Evolutionary conservation across 495 filamentous ascomycete genomes (phyloP).

Genomic region (Hyaloscypha variabilis): DNA sequence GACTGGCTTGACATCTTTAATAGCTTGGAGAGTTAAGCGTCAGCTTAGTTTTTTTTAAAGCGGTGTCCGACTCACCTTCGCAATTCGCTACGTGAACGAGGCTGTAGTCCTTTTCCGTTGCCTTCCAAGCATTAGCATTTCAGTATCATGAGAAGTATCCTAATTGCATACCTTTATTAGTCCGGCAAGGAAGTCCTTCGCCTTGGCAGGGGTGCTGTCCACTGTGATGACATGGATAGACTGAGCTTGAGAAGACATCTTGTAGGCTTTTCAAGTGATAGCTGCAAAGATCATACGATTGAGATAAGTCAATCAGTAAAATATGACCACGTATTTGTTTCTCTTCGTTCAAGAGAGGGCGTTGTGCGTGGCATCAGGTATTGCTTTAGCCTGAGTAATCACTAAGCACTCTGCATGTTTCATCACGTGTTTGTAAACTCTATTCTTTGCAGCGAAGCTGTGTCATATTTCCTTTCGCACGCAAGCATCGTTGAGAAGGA

Average conservation of each 20-base stretch:
- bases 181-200: neutral
- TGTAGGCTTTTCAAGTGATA: neutral
- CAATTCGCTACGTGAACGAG: slow-evolving; percentile 20
- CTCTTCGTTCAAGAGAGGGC: neutral
- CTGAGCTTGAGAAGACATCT: slow-evolving; percentile 7
- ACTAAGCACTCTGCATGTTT: neutral
- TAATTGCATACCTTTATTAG: neutral
- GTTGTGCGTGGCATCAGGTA: neutral
- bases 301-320: neutral
- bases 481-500: too few species aligned
- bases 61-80: neutral
- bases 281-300: neutral
- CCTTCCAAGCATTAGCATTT: slow-evolving; percentile 5
- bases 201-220: neutral
- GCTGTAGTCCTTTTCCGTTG: slow-evolving; percentile 3
- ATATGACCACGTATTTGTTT: neutral
- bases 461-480: too few species aligned
- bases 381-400: neutral
- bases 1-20: slow-evolving; percentile 14
- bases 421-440: neutral
- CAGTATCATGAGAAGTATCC: too few species aligned
- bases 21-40: neutral
- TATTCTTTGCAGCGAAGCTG: neutral
- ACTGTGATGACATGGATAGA: slow-evolving; percentile 4
- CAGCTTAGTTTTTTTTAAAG: neutral